Percentiles rank a stretch among this genome's conserved stretches.
These are phyloP conservation scores for Papilionanthe hybrid DNA, from an alignment of 116 monocot genomes.

Conservation along the genomic window DNA sequence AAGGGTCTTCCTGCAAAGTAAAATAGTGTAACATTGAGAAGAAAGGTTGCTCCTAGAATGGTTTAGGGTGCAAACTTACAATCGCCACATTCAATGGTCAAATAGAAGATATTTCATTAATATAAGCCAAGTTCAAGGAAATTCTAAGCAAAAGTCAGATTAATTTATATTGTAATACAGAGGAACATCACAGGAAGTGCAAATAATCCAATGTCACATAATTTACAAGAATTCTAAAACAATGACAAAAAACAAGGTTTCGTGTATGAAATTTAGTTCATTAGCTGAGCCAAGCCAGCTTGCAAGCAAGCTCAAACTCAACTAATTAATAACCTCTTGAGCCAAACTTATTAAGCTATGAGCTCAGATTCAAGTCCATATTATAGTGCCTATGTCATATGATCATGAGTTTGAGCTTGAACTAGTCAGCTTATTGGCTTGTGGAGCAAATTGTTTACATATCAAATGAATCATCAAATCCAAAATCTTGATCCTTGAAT, in stretches of 20 bases:
- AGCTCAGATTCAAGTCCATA: no score
- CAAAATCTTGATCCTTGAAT: no score
- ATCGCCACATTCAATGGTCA: not conserved
- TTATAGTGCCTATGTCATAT: no score
- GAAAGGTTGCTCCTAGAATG: not conserved
- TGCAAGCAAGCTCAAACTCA: no score
- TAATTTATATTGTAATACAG: not conserved
- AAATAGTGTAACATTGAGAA: constrained; percentile 6
- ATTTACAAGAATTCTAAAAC: not conserved
- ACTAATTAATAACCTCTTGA: no score
- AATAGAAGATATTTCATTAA: not conserved
- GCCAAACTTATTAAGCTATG: no score
- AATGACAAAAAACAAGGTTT: not conserved
- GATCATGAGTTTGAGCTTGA: no score
- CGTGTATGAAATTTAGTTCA: no score
- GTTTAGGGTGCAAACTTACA: not conserved
- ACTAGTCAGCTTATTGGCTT: no score
- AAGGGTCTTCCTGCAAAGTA: constrained; percentile 64
- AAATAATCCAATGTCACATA: not conserved
- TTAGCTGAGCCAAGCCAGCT: no score
- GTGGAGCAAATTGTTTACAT: no score
- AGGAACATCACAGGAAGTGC: not conserved
- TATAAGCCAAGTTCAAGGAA: not conserved
- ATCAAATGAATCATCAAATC: no score
- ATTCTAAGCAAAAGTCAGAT: not conserved